phyloP scores from a whole-genome alignment of 2,329 filamentous ascomycete species.

The Epichloe typhina region DNA sequence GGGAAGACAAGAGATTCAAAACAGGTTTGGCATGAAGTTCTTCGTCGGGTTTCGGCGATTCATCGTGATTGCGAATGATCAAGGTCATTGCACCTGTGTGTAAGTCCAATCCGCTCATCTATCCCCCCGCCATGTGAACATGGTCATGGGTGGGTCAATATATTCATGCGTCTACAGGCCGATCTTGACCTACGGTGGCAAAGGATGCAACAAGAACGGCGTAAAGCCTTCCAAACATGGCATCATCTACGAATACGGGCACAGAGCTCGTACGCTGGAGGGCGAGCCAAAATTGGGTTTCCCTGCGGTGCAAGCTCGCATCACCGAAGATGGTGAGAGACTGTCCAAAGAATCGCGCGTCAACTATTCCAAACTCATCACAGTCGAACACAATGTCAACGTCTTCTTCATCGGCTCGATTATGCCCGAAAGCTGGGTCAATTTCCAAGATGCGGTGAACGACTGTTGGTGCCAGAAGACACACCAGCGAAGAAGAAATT shows the following conservation, averaged over 20 bases:
- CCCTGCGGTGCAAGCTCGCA: slow-evolving; percentile 28
- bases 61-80: slow-evolving; percentile 37
- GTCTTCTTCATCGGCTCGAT: slow-evolving; percentile 45
- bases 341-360: slow-evolving; percentile 38
- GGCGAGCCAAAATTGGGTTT: slow-evolving; percentile 37
- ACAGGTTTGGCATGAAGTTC: slow-evolving; percentile 24
- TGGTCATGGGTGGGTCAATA: too few relatives aligned
- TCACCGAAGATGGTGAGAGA: slow-evolving; percentile 29
- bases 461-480: slow-evolving; percentile 35
- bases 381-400: slow-evolving; percentile 43
- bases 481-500: slow-evolving; percentile 18
- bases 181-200: slow-evolving; percentile 40
- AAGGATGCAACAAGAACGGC: slow-evolving; percentile 39
- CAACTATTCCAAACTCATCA: slow-evolving; percentile 44
- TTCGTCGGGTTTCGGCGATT: slow-evolving; percentile 40
- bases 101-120: slow-evolving; percentile 16
- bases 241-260: slow-evolving; percentile 30
- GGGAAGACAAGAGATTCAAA: slow-evolving; percentile 20
- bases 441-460: slow-evolving; percentile 32
- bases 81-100: slow-evolving; percentile 43
- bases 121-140: neutral
- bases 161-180: slow-evolving; percentile 24
- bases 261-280: slow-evolving; percentile 19
- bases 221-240: slow-evolving; percentile 40
- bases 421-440: slow-evolving; percentile 23